Evolutionary conservation across 1,284 basidiomycete species (phyloP).

Genomic region (Heterobasidion occidentale): DNA sequence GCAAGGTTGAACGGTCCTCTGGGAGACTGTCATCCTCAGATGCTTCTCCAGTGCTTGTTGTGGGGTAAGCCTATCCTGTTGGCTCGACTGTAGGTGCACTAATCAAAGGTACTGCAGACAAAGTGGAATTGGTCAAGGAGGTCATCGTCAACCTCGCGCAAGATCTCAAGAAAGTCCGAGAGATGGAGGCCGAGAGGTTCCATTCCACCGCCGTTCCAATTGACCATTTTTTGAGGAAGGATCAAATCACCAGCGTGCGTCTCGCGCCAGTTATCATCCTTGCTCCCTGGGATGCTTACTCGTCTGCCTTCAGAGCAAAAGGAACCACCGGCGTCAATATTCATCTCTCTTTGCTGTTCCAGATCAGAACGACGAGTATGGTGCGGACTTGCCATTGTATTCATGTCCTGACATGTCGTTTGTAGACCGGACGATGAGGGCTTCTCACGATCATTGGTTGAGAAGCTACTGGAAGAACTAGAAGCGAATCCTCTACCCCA

Average conservation of each 20-base stretch:
- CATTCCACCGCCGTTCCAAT: slow-evolving; percentile 42
- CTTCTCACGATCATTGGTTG: slow-evolving; percentile 57
- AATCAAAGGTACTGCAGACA: slow-evolving; percentile 38
- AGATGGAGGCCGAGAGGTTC: slow-evolving; percentile 20
- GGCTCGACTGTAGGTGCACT: not conserved
- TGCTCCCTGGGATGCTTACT: too few species aligned
- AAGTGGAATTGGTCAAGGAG: slow-evolving; percentile 76
- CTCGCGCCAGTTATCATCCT: too few species aligned
- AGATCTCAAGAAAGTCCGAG: slow-evolving; percentile 19
- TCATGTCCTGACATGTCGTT: not conserved
- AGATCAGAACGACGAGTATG: slow-evolving; percentile 33
- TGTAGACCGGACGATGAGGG: slow-evolving; percentile 39
- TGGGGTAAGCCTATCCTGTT: slow-evolving; percentile 55
- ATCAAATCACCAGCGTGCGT: slow-evolving; percentile 14
- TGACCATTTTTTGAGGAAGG: slow-evolving; percentile 43
- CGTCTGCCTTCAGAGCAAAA: slow-evolving; percentile 9
- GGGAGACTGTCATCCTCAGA: slow-evolving; percentile 85
- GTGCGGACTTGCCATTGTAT: not conserved
- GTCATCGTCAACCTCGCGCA: slow-evolving; percentile 64
- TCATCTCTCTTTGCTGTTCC: slow-evolving; percentile 33
- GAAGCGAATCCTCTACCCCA: slow-evolving; percentile 60
- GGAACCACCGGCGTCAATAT: slow-evolving; percentile 26
- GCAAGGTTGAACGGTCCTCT: slow-evolving; percentile 79
- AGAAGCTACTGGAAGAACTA: slow-evolving; percentile 56
- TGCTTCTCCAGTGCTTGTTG: slow-evolving; percentile 83